These are phyloP conservation scores for Cucurbita pepo DNA, from an alignment of 306 rosid species.

Conservation along the genomic window DNA sequence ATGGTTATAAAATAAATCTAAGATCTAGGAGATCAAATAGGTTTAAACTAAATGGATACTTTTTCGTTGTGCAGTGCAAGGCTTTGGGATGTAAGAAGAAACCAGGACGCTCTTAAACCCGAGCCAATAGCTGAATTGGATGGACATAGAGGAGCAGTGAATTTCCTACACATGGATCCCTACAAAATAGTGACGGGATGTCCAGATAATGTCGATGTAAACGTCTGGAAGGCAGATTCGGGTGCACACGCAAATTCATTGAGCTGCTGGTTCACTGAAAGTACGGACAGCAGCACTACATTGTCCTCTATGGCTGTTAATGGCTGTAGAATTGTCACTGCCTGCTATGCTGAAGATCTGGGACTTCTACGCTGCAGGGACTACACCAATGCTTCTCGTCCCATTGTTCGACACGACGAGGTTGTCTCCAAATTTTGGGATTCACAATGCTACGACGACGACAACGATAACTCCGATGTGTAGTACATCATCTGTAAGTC, in stretches of 20 bases:
- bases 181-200: slow-evolving; percentile 68
- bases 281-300: not conserved
- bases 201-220: slow-evolving; percentile 10
- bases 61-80: slow-evolving; percentile 35
- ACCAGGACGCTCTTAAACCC: slow-evolving; percentile 23
- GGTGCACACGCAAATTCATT: slow-evolving; percentile 37
- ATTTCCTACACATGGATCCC: slow-evolving; percentile 42
- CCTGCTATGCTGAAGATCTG: slow-evolving; percentile 2
- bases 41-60: no score
- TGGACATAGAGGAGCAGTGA: slow-evolving; percentile 45
- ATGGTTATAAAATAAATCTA: no score
- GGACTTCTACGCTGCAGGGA: slow-evolving; percentile 28
- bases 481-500: not conserved
- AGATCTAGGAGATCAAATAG: not conserved
- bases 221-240: slow-evolving; percentile 49
- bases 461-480: not conserved
- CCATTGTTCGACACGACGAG: slow-evolving; percentile 11
- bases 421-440: slow-evolving; percentile 49
- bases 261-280: slow-evolving; percentile 8
- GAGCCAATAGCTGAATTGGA: slow-evolving; percentile 48
- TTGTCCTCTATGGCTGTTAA: slow-evolving; percentile 50
- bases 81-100: slow-evolving; percentile 75
- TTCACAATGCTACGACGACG: slow-evolving; percentile 14
- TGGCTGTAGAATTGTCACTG: slow-evolving; percentile 37
- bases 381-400: slow-evolving; percentile 28